Conservation (phyloP, 108 stramenopile genomes). For the Fragilaria crotonensis region DNA sequence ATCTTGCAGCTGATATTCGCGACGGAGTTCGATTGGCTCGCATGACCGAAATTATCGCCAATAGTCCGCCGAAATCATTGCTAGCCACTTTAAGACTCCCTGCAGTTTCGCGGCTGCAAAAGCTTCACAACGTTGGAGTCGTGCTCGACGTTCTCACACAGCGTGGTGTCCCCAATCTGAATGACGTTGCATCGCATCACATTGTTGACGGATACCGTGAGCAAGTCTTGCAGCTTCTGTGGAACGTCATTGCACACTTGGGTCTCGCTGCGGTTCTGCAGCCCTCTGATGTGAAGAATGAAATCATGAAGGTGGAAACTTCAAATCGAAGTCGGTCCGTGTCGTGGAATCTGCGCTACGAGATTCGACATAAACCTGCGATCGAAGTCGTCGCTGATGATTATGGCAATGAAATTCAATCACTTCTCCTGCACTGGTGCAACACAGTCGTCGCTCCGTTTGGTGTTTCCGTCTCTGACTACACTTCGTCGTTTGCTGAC, state of each 20-base stretch:
- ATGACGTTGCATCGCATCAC: slow-evolving; percentile 61
- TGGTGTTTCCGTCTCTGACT: slow-evolving; percentile 55
- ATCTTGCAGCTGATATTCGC: slow-evolving; percentile 86
- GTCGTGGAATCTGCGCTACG: background rate
- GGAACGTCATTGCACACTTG: slow-evolving; percentile 55
- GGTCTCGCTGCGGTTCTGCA: slow-evolving; percentile 37
- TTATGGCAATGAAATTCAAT: slow-evolving; percentile 29
- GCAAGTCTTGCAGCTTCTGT: slow-evolving; percentile 72
- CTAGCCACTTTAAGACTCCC: slow-evolving; percentile 72
- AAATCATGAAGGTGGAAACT: slow-evolving; percentile 44
- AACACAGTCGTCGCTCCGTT: slow-evolving; percentile 71
- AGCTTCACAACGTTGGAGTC: slow-evolving; percentile 82
- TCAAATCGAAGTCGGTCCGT: slow-evolving; percentile 5
- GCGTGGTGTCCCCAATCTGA: slow-evolving; percentile 40
- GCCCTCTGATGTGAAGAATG: slow-evolving; percentile 24
- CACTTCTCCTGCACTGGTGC: slow-evolving; percentile 78
- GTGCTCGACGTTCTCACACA: slow-evolving; percentile 44
- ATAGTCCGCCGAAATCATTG: slow-evolving; percentile 26
- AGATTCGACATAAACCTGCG: background rate
- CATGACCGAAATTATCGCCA: slow-evolving; percentile 63
- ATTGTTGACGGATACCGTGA: slow-evolving; percentile 85
- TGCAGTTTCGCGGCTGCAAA: slow-evolving; percentile 84
- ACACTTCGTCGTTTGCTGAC: slow-evolving; percentile 79
- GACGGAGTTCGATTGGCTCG: slow-evolving; percentile 89
- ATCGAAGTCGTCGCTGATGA: slow-evolving; percentile 1